phyloP scores from a whole-genome alignment of 2,329 filamentous ascomycete genomes.

The Apiospora pterosperma region DNA sequence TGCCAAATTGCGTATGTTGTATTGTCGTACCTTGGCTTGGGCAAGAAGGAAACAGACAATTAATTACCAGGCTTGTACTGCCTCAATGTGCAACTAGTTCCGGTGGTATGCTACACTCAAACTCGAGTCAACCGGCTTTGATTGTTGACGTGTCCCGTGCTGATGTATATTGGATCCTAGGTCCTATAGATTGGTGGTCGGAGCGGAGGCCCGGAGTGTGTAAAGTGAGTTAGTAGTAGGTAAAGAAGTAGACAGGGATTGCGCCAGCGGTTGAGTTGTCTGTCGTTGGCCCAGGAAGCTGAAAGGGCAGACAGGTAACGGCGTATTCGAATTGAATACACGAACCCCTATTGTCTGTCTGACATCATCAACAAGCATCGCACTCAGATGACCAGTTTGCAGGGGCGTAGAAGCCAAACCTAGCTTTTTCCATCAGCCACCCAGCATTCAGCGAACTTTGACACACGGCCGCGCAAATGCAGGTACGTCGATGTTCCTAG shows the following conservation, averaged over 20 bases:
- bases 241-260: no score
- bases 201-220: not conserved
- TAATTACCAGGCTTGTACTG: not conserved
- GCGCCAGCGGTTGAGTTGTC: not conserved
- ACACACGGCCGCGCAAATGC: not conserved
- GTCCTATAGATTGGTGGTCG: not conserved
- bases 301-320: not conserved
- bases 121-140: not conserved
- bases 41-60: not conserved
- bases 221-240: no score
- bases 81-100: not conserved
- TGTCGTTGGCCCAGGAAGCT: not conserved
- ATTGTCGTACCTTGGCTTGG: not conserved
- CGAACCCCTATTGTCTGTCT: not conserved
- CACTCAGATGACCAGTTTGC: not conserved
- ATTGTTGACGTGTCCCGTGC: not conserved
- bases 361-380: not conserved
- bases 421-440: not conserved
- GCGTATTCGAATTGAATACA: no score
- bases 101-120: not conserved
- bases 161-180: not conserved
- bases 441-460: not conserved
- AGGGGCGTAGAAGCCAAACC: not conserved
- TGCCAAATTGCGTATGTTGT: not conserved
- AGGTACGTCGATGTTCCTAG: not conserved